These are phyloP conservation scores for Claviceps purpurea DNA, from an alignment of 2,329 filamentous ascomycete genomes.

Conservation along the genomic window DNA sequence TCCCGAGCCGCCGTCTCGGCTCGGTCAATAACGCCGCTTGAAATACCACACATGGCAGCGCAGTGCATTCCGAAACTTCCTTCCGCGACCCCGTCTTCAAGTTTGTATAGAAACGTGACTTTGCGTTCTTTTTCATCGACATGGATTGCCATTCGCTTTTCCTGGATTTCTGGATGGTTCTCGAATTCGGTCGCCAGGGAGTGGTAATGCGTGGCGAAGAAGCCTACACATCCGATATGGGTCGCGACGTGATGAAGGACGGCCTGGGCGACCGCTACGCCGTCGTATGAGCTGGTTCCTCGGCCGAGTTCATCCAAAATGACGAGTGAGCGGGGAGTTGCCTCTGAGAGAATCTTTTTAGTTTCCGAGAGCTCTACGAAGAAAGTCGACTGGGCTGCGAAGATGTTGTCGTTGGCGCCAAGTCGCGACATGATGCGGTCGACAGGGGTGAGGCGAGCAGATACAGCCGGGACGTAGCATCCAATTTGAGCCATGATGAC, in stretches of 20 bases:
- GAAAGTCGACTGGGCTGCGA: slow-evolving; percentile 93
- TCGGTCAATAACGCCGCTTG: slow-evolving; percentile 64
- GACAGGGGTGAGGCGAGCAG: slow-evolving; percentile 73
- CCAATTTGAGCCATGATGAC: slow-evolving; percentile 97
- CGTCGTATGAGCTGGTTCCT: slow-evolving; percentile 90
- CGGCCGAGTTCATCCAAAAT: slow-evolving; percentile 94
- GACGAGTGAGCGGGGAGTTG: slow-evolving; percentile 83
- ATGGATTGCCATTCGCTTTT: slow-evolving; percentile 86
- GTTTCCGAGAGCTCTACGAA: slow-evolving; percentile 96
- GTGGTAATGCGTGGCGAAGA: slow-evolving; percentile 97
- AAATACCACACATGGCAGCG: slow-evolving; percentile 94
- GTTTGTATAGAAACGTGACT: slow-evolving; percentile 94
- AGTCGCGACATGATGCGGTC: slow-evolving; percentile 98
- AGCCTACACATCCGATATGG: slow-evolving; percentile 85
- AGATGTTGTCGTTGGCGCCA: slow-evolving; percentile 97
- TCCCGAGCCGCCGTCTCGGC: slow-evolving; percentile 80
- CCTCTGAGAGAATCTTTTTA: slow-evolving; percentile 93
- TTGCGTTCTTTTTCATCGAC: slow-evolving; percentile 72
- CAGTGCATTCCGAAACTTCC: slow-evolving; percentile 99
- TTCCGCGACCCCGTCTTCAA: slow-evolving; percentile 87
- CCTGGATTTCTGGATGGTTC: slow-evolving; percentile 71
- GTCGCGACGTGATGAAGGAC: slow-evolving; percentile 93
- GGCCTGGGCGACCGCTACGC: slow-evolving; percentile 89
- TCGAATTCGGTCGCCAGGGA: slow-evolving; percentile 85
- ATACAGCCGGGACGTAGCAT: slow-evolving; percentile 75